Conservation (phyloP, 148 eudicot genomes). For the Vaccinium macrocarpon region DNA sequence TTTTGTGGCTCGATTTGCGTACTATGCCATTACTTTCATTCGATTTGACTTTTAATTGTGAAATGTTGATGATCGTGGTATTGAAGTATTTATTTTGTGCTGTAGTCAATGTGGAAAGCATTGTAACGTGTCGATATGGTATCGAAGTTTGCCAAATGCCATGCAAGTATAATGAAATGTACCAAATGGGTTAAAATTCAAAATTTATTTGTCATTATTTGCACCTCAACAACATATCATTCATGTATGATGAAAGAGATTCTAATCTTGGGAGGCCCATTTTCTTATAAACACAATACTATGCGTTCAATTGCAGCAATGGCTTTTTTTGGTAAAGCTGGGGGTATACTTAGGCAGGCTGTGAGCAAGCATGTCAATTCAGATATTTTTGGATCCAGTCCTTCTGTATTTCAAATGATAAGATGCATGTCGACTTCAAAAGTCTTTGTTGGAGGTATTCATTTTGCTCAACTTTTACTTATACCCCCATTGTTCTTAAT, state of each 20-base stretch:
- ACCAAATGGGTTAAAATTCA: neutral
- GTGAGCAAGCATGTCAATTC: slow-evolving; percentile 47
- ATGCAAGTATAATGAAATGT: neutral
- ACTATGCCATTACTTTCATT: neutral
- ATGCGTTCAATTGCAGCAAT: slow-evolving; percentile 35
- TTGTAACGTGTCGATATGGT: neutral
- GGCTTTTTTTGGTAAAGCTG: slow-evolving; percentile 80
- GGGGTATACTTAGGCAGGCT: slow-evolving; percentile 53
- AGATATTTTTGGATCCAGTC: slow-evolving; percentile 43
- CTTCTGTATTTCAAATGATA: slow-evolving; percentile 61
- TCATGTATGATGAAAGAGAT: neutral
- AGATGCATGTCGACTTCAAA: slow-evolving; percentile 78
- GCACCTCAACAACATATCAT: neutral
- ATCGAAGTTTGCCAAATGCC: neutral
- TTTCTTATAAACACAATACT: neutral
- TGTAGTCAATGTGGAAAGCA: neutral
- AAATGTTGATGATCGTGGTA: neutral
- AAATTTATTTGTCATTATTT: neutral
- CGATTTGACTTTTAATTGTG: neutral
- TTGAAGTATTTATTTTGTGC: neutral
- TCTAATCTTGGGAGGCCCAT: neutral
- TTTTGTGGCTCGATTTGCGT: neutral
- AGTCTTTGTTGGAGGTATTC: slow-evolving; percentile 80
- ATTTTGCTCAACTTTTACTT: neutral
- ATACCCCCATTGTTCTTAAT: neutral